phyloP scores from a whole-genome alignment of 192 early-diverging fungal genomes.

The Thoreauomyces humboldtii region DNA sequence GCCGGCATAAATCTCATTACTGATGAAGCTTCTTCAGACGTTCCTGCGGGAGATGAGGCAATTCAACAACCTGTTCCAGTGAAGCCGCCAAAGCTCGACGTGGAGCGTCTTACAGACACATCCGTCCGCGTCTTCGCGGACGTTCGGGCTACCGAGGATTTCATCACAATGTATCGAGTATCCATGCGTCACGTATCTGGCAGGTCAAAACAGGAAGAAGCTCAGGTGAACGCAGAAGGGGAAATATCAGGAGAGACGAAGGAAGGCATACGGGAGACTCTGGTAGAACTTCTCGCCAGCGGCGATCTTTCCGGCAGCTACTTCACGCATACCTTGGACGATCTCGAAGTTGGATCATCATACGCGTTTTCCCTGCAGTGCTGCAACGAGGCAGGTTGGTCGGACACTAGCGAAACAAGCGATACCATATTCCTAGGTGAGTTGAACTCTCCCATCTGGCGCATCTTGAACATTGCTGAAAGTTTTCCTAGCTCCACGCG shows the following conservation, averaged over 20 bases:
- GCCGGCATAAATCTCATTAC: too few species aligned
- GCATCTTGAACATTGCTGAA: neutral
- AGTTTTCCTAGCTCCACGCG: neutral
- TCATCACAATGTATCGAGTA: neutral
- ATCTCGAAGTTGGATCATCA: neutral
- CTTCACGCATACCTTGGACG: neutral
- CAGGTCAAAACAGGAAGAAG: too few species aligned
- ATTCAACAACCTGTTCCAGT: neutral
- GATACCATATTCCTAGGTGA: constrained; percentile 43
- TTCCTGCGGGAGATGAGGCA: neutral
- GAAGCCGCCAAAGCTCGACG: neutral
- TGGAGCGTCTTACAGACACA: neutral
- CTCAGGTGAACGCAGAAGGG: too few species aligned
- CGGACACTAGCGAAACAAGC: constrained; percentile 38
- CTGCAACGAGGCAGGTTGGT: constrained; percentile 28
- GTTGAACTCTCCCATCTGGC: neutral
- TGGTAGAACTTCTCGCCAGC: neutral
- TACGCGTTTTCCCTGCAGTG: constrained; percentile 37
- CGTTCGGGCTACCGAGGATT: neutral
- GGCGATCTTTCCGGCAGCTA: neutral
- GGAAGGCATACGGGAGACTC: neutral
- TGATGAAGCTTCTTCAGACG: neutral
- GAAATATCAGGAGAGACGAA: too few species aligned
- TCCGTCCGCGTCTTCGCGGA: neutral
- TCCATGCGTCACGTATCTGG: too few species aligned